A percentile compares a stretch with the other conserved stretches of the same genome.
Evolutionary conservation across 2,329 filamentous ascomycete genomes (phyloP).

Genomic region (Triangularia setosa): DNA sequence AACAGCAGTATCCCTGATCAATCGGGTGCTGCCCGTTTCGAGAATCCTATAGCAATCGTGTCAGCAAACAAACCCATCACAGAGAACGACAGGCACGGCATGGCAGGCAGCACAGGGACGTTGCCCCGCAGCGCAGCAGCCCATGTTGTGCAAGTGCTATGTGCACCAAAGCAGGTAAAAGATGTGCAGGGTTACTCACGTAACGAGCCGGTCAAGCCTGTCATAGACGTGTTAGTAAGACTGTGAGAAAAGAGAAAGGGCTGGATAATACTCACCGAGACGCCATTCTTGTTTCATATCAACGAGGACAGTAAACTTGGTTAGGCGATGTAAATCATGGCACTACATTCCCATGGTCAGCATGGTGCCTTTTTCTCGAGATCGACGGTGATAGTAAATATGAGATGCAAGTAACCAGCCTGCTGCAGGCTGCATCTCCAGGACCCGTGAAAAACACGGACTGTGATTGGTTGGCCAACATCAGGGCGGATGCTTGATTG

Average conservation of each 20-base stretch:
- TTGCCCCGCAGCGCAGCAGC: not conserved
- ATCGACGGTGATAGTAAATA: not conserved
- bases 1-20: slow-evolving; percentile 95
- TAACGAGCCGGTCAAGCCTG: slow-evolving; percentile 81
- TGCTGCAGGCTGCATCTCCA: not conserved
- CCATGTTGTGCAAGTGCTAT: not conserved
- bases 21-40: slow-evolving; percentile 91
- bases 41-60: slow-evolving; percentile 62
- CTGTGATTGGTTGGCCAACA: slow-evolving; percentile 1
- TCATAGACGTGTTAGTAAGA: slow-evolving; percentile 32
- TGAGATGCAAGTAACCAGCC: not conserved
- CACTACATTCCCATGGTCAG: slow-evolving; percentile 22
- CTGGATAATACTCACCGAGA: slow-evolving; percentile 56
- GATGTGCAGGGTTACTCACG: slow-evolving; percentile 52
- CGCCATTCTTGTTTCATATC: slow-evolving; percentile 49
- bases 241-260: slow-evolving; percentile 32
- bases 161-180: not conserved
- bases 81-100: not conserved
- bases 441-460: not conserved
- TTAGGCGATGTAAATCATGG: slow-evolving; percentile 22
- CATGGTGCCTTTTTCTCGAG: not conserved
- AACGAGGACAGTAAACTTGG: slow-evolving; percentile 17
- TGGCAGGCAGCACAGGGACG: not conserved
- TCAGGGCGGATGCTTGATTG: slow-evolving; percentile 1
- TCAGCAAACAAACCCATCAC: slow-evolving; percentile 15